Evolutionary conservation across 441 rosid species (phyloP).

Genomic region (Eutrema salsugineum): DNA sequence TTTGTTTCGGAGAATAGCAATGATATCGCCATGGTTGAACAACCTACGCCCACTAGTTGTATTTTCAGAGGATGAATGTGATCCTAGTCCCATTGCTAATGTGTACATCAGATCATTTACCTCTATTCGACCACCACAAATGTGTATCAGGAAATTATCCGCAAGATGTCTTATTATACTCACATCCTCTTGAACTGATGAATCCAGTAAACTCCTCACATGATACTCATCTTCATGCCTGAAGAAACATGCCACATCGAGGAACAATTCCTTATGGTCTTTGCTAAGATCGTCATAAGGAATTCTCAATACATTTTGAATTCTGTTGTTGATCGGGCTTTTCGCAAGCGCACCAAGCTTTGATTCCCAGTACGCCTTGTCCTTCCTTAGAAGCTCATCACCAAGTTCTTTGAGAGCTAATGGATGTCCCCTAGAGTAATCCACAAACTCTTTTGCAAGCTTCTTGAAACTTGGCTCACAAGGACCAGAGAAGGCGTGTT

Average conservation of each 20-base stretch:
- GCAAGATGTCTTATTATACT: conserved; percentile 3
- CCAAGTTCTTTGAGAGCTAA: conserved; percentile 17
- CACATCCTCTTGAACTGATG: neutral
- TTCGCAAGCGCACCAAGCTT: neutral
- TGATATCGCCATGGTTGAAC: conserved; percentile 8
- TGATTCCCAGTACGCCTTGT: neutral
- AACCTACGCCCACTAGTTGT: neutral
- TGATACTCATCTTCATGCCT: conserved; percentile 19
- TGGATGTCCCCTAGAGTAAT: conserved; percentile 18
- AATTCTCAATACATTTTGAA: conserved; percentile 9
- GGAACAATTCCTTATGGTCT: conserved; percentile 10
- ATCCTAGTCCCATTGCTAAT: conserved; percentile 15
- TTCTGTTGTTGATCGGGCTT: conserved; percentile 5
- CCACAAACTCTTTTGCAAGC: conserved; percentile 11
- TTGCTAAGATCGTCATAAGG: neutral
- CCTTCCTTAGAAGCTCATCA: neutral
- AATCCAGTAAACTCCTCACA: conserved; percentile 9
- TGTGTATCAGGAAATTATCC: conserved; percentile 14
- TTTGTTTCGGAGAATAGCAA: neutral
- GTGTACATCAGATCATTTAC: conserved; percentile 18
- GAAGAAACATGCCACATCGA: conserved; percentile 22
- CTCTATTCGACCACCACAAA: conserved; percentile 4
- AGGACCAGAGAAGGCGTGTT: neutral
- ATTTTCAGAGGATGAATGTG: neutral
- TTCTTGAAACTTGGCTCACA: neutral